These are phyloP conservation scores for Neopestalotiopsis clavispora DNA, from an alignment of 2,329 filamentous ascomycete species.

Conservation along the genomic window DNA sequence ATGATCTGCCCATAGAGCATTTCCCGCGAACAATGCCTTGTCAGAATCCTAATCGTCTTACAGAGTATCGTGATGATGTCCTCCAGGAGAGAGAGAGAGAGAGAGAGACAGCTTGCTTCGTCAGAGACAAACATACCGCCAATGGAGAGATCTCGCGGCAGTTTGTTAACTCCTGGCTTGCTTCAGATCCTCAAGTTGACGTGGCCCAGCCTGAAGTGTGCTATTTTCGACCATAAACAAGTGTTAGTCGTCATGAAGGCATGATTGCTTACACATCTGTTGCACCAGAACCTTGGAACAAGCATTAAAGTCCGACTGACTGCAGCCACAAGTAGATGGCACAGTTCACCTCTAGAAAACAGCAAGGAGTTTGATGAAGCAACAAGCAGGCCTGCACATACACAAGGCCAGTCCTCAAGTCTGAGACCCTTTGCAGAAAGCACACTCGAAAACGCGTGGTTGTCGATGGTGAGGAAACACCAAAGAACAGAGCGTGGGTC, in stretches of 20 bases:
- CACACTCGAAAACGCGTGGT: not conserved
- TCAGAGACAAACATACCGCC: not conserved
- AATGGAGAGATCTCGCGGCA: not conserved
- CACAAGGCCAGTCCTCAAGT: not conserved
- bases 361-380: not conserved
- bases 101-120: not conserved
- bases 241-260: not conserved
- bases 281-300: not conserved
- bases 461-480: not conserved
- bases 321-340: conserved; percentile 4
- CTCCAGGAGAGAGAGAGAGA: too few species aligned
- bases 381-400: not conserved
- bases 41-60: not conserved
- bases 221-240: not conserved
- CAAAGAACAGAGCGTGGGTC: not conserved
- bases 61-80: not conserved
- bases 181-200: conserved; percentile 16
- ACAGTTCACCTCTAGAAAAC: not conserved
- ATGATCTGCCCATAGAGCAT: not conserved
- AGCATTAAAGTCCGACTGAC: not conserved
- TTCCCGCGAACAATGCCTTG: not conserved
- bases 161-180: not conserved
- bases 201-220: not conserved
- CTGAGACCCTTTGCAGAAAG: too few species aligned
- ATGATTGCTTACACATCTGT: not conserved